Conservation (phyloP, 768 basidiomycete genomes). For the Boletus barrowsii region DNA sequence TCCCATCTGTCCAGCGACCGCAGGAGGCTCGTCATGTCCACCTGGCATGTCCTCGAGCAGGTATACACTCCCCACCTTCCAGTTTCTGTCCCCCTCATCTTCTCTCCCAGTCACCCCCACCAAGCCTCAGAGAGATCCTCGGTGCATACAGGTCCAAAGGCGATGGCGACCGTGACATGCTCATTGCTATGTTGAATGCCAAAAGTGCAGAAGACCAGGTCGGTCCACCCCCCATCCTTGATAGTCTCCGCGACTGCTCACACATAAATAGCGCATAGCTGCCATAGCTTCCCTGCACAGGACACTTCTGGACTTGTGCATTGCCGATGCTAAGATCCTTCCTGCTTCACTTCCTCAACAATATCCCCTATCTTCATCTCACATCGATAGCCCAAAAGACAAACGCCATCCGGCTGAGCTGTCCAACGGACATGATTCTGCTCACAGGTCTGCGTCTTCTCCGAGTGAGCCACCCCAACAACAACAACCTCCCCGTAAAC, state of each 20-base stretch:
- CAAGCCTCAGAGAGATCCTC: conserved; percentile 81
- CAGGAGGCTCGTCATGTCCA: conserved; percentile 39
- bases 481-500: conserved; percentile 53
- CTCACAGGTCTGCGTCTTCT: conserved; percentile 6
- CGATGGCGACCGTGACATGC: conserved; percentile 89
- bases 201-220: conserved; percentile 95
- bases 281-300: conserved; percentile 68
- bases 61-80: conserved; percentile 22
- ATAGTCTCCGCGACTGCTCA: conserved; percentile 7
- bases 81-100: not conserved
- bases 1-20: conserved; percentile 21
- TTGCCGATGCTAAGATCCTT: conserved; percentile 30
- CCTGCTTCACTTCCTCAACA: conserved; percentile 23
- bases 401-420: conserved; percentile 15
- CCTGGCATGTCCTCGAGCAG: conserved; percentile 47
- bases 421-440: conserved; percentile 15
- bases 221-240: conserved; percentile 21
- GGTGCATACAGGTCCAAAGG: conserved; percentile 81
- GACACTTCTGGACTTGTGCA: conserved; percentile 62
- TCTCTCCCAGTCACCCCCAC: conserved; percentile 61
- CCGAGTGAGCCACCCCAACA: conserved; percentile 32
- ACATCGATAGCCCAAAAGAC: conserved; percentile 25
- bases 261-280: conserved; percentile 55
- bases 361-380: conserved; percentile 40
- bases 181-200: conserved; percentile 86